Evolutionary conservation across 164 flowering plant genomes (phyloP), one percentile per base, ranked within the genome.

Genomic region (Malania oleifera): DNA sequence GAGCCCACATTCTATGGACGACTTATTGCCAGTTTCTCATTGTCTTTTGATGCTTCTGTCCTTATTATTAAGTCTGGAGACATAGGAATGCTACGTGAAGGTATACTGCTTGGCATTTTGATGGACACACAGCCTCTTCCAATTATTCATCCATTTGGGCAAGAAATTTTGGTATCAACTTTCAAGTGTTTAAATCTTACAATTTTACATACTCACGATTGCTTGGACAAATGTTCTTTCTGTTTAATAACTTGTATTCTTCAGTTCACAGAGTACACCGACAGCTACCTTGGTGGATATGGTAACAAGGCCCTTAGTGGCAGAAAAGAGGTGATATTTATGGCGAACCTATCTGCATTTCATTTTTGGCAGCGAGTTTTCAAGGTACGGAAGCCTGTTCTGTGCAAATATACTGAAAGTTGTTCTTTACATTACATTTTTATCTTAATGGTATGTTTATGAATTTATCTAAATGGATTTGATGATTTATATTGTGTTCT

Each of bases 1-100:
- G 96, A 82, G 64, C 92, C 99, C 57, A 86, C 97, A 38, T 90
- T 83, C 69, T 86, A 87, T 72, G 97, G 99, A 13, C 78, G 79
- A 43, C 26, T 93, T 70, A 87, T 93, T 37, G 75, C 87, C 37
- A 79, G 95, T 69, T 77, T 90, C 58, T 67, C 89, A 12, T 71
- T 93, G 62, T 87, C 96, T 47, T 86, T 93, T 79, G 97, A 93
- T 77, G 92, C 97, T 49, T 85, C 97, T 35, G 70, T 88, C 54
- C 77, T 85, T 17, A 73, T 83, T 47, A 71, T 90, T 61, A 93
- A 88, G 76, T 86, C 90, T 81, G 97, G 89, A 52, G 76, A 71
- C 14, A 56, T 70, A 62, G 97, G 99, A 54, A 64, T 80, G 77
- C 77, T 90, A 26, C 83, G 84, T 24, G 99, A 93, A 76, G 97